Percentiles rank a stretch among this genome's conserved stretches.
These are phyloP conservation scores for Quercus phellos DNA, from an alignment of 331 rosid genomes.

Conservation along the genomic window DNA sequence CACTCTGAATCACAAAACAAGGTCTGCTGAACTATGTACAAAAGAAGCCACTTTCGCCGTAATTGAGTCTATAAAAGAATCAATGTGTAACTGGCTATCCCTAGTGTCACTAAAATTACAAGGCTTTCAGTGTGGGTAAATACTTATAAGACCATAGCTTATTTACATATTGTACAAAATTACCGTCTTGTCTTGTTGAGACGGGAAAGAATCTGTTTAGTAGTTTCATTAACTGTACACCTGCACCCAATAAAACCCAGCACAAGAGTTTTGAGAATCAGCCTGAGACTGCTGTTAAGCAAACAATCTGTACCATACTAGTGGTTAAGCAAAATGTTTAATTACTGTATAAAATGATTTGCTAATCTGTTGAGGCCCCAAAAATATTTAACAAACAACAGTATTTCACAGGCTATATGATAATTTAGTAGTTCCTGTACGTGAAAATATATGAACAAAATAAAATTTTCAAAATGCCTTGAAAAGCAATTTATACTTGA, in stretches of 20 bases:
- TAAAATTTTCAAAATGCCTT: not conserved
- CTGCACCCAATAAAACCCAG: conserved; percentile 32
- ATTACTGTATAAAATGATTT: not conserved
- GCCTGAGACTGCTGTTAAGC: not conserved
- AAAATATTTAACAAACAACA: not conserved
- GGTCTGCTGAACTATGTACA: conserved; percentile 15
- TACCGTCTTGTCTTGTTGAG: not conserved
- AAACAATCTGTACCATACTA: not conserved
- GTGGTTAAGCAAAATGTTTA: not conserved
- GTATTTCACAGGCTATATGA: not conserved
- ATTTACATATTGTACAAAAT: conserved; percentile 35
- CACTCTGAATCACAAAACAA: not conserved
- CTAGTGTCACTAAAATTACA: conserved; percentile 26
- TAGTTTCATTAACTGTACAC: conserved; percentile 33
- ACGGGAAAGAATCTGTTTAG: conserved; percentile 32
- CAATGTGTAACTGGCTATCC: conserved; percentile 29
- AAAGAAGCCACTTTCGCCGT: conserved; percentile 25
- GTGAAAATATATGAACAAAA: not conserved
- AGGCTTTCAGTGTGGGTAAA: conserved; percentile 2
- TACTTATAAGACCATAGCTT: conserved; percentile 25
- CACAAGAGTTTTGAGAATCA: conserved; percentile 5
- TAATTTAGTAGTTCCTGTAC: not conserved
- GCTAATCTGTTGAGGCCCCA: not conserved
- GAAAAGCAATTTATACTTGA: not conserved
- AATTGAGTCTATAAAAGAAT: conserved; percentile 30